Base-by-base conservation (phyloP, 768 basidiomycete genomes). In the Chalciporus chontae region DNA sequence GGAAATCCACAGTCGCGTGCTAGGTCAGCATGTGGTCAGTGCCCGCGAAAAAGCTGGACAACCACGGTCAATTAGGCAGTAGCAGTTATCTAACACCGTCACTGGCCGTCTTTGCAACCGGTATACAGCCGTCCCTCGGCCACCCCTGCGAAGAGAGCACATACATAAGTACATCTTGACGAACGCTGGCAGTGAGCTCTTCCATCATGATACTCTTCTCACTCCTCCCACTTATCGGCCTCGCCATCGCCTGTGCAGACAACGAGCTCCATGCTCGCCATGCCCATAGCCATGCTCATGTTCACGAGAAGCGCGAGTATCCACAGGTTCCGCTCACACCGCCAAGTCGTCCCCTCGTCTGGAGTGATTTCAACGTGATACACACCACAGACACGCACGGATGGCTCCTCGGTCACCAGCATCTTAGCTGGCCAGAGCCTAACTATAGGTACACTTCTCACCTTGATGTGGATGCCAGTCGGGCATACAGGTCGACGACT, bases 351-450 rank as follows among this genome's bases (percentile, higher is more conserved):
- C 77, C 80, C 21, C 75, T 95, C 14, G 78, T 80, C 45, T 94
- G 92, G 93, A 83, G 85, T n/a, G 90, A 94, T 59, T 76, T 94
- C 62, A 94, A 94, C 62, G 78, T 94, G 59, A 76, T 94, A 40
- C 83, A 85, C 59, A 94, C 90, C 3, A 94, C 93, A 0, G 91
- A 94, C 65, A 87, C 80, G 34, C 85, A 88, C 69, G 81, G 85
- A 24, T 86, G 85, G 85, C 71, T 94, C 4, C 74, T 92, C 32
- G 92, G 92, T 1, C 92, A 95, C 69, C 87, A 90, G 58, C 85
- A 90, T 60, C 15, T 70, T 3, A 77, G 76, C 3, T 81, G 77
- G 61, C 87, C 88, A 0, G 89, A 92, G 58, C 87, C 88, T 0
- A 84, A 86, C 63, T 90, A 87, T 66, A 79, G 77, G 77, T 78